Evolutionary conservation across 768 basidiomycete species (phyloP), one percentile per base, ranked within the genome.

Genomic region (Naganishia randhawae): DNA sequence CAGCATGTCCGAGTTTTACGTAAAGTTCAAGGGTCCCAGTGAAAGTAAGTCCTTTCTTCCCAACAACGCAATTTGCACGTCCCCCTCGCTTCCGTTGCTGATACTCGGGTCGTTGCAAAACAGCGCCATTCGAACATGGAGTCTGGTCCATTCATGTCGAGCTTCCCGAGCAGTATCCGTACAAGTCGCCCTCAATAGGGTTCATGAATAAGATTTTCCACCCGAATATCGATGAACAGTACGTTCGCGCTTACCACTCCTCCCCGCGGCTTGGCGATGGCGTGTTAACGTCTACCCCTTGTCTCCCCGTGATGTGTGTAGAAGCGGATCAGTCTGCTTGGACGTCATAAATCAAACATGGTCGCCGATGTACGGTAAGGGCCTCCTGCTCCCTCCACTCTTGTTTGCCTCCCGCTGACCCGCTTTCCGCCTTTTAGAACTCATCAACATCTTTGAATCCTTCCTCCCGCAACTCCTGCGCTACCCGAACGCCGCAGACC

Each of bases 201-300:
- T 99, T 99, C 82, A 94, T 96, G 92, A 99, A 99, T 86, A 97
- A 97, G 89, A 97, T 99, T 80, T 98, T 96, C 79, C 96, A 98
- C 75, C 96, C 96, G 22, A 99, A 99, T 77, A 99, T 99, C 76
- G 96, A 99, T 81, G 96, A 99, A 81, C 83, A 96, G 89, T 97
- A 80, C 77, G 92, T 83, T n/a, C n/a, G n/a, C n/a, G n/a, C 22
- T 11, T n/a, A 11, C 14, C 42, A 3, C 42, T 17, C 10, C 19
- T 14, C 29, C 0, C 31, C 42, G n/a, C n/a, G n/a, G n/a, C n/a
- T n/a, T n/a, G n/a, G n/a, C n/a, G n/a, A n/a, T n/a, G n/a, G n/a
- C n/a, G n/a, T n/a, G n/a, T n/a, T n/a, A n/a, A n/a, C n/a, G n/a
- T n/a, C n/a, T n/a, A n/a, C n/a, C n/a, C n/a, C n/a, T 13, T 41